A percentile compares a stretch with the other conserved stretches of the same genome.
Conservation (phyloP, 306 rosid species). For the Datisca glomerata region DNA sequence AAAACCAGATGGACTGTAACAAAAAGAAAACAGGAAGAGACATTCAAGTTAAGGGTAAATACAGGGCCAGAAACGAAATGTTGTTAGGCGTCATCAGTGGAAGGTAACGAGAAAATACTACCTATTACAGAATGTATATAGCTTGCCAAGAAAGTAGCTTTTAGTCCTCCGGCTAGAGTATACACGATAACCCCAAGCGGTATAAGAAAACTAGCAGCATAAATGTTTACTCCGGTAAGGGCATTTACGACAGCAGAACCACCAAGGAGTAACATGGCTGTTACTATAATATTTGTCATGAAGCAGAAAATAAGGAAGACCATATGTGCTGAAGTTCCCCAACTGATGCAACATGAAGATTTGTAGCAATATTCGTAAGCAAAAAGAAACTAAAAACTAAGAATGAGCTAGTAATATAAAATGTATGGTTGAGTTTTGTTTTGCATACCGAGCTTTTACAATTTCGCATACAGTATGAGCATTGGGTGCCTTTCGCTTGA, state of each 20-base stretch:
- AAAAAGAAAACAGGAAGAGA: conserved; percentile 6
- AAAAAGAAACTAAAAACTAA: not conserved
- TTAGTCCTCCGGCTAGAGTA: conserved; percentile 87
- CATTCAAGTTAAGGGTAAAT: no score
- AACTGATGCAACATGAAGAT: conserved; percentile 25
- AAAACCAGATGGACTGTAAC: conserved; percentile 69
- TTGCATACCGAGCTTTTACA: conserved; percentile 75
- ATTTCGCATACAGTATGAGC: conserved; percentile 95
- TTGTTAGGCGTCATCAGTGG: no score
- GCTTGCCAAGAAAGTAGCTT: conserved; percentile 98
- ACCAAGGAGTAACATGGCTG: conserved; percentile 92
- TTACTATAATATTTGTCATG: conserved; percentile 76
- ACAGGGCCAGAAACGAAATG: no score
- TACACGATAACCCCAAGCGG: conserved; percentile 91
- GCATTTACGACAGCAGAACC: conserved; percentile 95
- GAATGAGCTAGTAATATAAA: no score
- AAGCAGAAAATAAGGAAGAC: conserved; percentile 83
- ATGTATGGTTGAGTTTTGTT: not conserved
- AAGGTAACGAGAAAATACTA: conserved; percentile 16
- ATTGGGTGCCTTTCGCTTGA: conserved; percentile 89
- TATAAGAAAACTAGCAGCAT: conserved; percentile 90
- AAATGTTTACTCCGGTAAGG: conserved; percentile 80
- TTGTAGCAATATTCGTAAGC: not conserved
- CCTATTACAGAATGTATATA: conserved; percentile 95
- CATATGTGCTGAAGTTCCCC: conserved; percentile 79